Evolutionary conservation across 306 rosid genomes (phyloP).

Genomic region (Cicer chorassanicum): DNA sequence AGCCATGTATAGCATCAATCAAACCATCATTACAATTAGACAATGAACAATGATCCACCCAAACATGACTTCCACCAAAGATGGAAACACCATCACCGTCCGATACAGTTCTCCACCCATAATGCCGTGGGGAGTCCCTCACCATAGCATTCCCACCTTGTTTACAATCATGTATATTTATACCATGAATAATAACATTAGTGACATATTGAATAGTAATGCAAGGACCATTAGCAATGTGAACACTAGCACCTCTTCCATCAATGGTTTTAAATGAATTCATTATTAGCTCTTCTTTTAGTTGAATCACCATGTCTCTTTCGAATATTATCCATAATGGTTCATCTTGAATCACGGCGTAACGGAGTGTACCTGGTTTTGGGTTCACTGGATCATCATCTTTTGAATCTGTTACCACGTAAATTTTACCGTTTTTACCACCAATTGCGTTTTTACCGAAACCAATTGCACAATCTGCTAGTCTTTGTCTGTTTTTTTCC

Average conservation of each 20-base stretch:
- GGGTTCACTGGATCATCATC: conserved; percentile 74
- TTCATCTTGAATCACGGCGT: conserved; percentile 88
- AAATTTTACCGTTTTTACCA: conserved; percentile 74
- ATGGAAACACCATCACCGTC: conserved; percentile 97
- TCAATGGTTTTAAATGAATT: conserved; percentile 93
- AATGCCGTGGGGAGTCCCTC: conserved; percentile 78
- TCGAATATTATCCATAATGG: conserved; percentile 92
- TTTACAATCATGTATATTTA: conserved; percentile 83
- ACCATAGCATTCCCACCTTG: conserved; percentile 92
- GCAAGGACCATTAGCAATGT: conserved; percentile 97
- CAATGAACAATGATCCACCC: conserved; percentile 94
- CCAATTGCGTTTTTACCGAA: conserved; percentile 91
- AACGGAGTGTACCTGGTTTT: conserved; percentile 85
- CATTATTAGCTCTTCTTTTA: conserved; percentile 92
- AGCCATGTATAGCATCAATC: conserved; percentile 87
- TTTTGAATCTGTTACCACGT: conserved; percentile 79
- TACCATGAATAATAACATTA: conserved; percentile 82
- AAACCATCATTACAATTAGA: conserved; percentile 86
- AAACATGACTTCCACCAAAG: conserved; percentile 88
- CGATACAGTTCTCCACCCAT: conserved; percentile 86
- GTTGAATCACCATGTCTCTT: conserved; percentile 82
- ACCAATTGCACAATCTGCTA: conserved; percentile 96
- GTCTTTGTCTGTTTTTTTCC: conserved; percentile 80
- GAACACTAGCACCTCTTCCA: conserved; percentile 92
- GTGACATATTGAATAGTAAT: conserved; percentile 87